phyloP scores from a whole-genome alignment of 1,284 basidiomycete genomes.

The Ustilago hordei region DNA sequence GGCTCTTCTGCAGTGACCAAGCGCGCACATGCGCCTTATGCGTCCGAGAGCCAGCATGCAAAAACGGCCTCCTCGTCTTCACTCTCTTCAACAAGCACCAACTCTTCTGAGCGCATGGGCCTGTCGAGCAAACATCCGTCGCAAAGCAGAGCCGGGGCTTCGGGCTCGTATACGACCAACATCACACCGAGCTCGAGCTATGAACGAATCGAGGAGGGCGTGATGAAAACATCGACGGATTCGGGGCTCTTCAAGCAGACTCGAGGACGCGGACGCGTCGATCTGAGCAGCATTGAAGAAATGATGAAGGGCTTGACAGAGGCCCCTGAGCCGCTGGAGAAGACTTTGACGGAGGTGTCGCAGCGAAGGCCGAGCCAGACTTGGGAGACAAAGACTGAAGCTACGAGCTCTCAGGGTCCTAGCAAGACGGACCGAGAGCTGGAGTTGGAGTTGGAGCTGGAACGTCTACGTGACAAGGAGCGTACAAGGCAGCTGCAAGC shows the following conservation, averaged over 20 bases:
- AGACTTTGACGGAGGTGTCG: constrained; percentile 11
- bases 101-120: constrained; percentile 19
- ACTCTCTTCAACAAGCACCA: constrained; percentile 26
- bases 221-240: background rate
- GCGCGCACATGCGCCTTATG: constrained; percentile 1
- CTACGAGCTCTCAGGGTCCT: constrained; percentile 3
- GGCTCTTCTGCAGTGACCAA: background rate
- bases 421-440: constrained; percentile 35
- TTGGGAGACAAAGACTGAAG: background rate
- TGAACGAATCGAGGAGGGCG: constrained; percentile 31
- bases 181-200: constrained; percentile 60
- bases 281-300: constrained; percentile 54
- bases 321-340: constrained; percentile 28
- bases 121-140: background rate
- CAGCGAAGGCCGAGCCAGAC: background rate
- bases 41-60: constrained; percentile 24
- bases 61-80: constrained; percentile 48
- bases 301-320: constrained; percentile 51
- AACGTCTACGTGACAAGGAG: constrained; percentile 39
- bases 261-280: constrained; percentile 25
- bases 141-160: background rate
- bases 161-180: constrained; percentile 10
- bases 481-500: constrained; percentile 36
- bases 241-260: constrained; percentile 6
- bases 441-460: constrained; percentile 31